These are phyloP conservation scores for Clonostachys rosea DNA, from an alignment of 2,329 filamentous ascomycete genomes.

Conservation along the genomic window DNA sequence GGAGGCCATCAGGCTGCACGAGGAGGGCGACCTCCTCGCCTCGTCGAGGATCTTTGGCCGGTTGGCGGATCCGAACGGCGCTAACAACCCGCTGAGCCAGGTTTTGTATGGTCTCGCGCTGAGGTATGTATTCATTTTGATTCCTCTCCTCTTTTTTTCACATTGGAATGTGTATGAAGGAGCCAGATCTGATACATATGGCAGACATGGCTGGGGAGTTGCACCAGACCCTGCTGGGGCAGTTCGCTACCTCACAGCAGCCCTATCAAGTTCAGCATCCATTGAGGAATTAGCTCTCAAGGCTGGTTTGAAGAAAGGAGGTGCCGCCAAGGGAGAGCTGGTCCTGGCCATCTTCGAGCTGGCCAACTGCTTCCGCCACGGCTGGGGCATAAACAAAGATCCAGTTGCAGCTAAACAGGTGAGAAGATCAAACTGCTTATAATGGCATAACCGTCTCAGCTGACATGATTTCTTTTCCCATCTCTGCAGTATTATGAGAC, in stretches of 20 bases:
- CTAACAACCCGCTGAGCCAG: slow-evolving; percentile 91
- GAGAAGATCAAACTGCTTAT: slow-evolving; percentile 18
- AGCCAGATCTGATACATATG: background rate
- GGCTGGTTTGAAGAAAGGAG: slow-evolving; percentile 87
- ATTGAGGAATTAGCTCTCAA: slow-evolving; percentile 82
- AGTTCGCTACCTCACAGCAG: slow-evolving; percentile 79
- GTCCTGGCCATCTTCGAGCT: slow-evolving; percentile 96
- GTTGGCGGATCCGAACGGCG: slow-evolving; percentile 76
- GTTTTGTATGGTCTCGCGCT: slow-evolving; percentile 92
- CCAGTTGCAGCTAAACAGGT: slow-evolving; percentile 76
- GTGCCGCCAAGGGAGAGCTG: slow-evolving; percentile 91
- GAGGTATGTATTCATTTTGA: no score
- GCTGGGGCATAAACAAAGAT: slow-evolving; percentile 88
- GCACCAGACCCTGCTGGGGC: slow-evolving; percentile 66
- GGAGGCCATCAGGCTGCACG: slow-evolving; percentile 91
- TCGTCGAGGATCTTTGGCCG: slow-evolving; percentile 83
- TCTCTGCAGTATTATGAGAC: slow-evolving; percentile 84
- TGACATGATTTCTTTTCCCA: background rate
- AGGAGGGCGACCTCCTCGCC: slow-evolving; percentile 70
- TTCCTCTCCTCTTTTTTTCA: no score
- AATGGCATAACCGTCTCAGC: background rate
- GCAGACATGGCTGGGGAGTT: slow-evolving; percentile 91
- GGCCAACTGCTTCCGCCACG: slow-evolving; percentile 87
- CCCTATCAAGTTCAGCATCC: slow-evolving; percentile 83
- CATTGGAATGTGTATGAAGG: no score